These are phyloP conservation scores for Tetrahymena thermophila DNA, from an alignment of 73 alveolate species.

Conservation along the genomic window DNA sequence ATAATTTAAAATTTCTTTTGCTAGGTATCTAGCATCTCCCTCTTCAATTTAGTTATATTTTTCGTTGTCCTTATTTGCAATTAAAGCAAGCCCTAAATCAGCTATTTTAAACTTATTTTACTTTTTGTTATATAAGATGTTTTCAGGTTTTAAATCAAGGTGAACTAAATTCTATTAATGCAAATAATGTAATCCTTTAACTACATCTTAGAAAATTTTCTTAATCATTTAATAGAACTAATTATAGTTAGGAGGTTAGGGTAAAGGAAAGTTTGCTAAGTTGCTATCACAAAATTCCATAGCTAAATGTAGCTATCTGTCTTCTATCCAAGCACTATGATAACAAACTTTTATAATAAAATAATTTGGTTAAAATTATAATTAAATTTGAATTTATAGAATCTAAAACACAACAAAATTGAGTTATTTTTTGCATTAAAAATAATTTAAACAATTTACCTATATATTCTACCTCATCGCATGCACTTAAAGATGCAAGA, in stretches of 20 bases:
- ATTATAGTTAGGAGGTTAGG: background rate
- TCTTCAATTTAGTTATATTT: slow-evolving; percentile 55
- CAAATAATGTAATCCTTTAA: slow-evolving; percentile 76
- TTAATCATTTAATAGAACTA: slow-evolving; percentile 18
- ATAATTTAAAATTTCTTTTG: slow-evolving; percentile 60
- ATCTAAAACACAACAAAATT: background rate
- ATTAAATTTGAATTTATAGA: too few relatives aligned
- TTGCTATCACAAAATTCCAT: slow-evolving; percentile 74
- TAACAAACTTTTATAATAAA: slow-evolving; percentile 33
- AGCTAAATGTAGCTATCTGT: slow-evolving; percentile 39
- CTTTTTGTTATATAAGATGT: slow-evolving; percentile 69
- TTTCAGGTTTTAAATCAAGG: slow-evolving; percentile 94
- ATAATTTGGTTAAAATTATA: background rate
- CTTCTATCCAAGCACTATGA: slow-evolving; percentile 77
- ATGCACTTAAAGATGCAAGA: slow-evolving; percentile 62
- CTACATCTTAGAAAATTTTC: slow-evolving; percentile 57
- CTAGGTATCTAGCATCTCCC: slow-evolving; percentile 77
- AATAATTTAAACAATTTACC: background rate
- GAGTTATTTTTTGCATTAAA: background rate
- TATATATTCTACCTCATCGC: slow-evolving; percentile 59
- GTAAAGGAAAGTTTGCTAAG: slow-evolving; percentile 22
- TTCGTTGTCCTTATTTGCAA: slow-evolving; percentile 40
- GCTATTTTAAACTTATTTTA: slow-evolving; percentile 70
- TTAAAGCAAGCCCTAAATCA: slow-evolving; percentile 85
- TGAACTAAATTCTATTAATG: slow-evolving; percentile 90